phyloP scores from a whole-genome alignment of 2,329 filamentous ascomycete species.

The Tympanopsis confertula region DNA sequence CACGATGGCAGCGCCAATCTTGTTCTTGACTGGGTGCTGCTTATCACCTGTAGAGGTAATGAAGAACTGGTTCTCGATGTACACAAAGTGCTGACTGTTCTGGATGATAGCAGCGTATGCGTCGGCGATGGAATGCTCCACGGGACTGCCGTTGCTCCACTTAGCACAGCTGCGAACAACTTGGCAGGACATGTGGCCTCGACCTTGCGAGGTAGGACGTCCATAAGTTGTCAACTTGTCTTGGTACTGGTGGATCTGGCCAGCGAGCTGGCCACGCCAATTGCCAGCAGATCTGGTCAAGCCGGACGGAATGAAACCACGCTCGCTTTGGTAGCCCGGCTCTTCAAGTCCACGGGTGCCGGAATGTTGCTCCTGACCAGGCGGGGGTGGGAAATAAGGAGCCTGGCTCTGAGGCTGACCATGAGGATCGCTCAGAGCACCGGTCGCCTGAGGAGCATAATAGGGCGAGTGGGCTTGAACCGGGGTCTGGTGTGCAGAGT shows the following conservation, averaged over 20 bases:
- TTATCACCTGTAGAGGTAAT: constrained; percentile 66
- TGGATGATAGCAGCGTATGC: constrained; percentile 67
- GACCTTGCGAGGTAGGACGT: constrained; percentile 2
- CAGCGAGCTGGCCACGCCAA: constrained; percentile 23
- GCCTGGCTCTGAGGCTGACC: constrained; percentile 10
- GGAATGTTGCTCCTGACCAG: constrained; percentile 16
- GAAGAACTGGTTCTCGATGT: constrained; percentile 80
- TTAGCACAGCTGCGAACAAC: constrained; percentile 24
- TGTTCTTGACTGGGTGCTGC: constrained; percentile 64
- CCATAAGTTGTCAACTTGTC: constrained; percentile 15
- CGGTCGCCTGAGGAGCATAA: background rate
- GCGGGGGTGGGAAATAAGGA: constrained; percentile 28
- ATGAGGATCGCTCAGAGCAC: background rate
- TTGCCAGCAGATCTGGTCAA: constrained; percentile 21
- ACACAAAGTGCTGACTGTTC: constrained; percentile 61
- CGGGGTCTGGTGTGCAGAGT: background rate
- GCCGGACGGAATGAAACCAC: constrained; percentile 10
- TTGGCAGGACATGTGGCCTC: constrained; percentile 3
- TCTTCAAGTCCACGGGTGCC: constrained; percentile 11
- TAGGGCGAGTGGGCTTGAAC: background rate
- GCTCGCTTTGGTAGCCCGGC: background rate
- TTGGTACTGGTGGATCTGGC: constrained; percentile 29
- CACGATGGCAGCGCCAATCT: constrained; percentile 68
- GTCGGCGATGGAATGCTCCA: constrained; percentile 71
- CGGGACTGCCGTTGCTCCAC: constrained; percentile 39